Conservation (phyloP, 2,329 filamentous ascomycete species). For the Akanthomyces lecanii region DNA sequence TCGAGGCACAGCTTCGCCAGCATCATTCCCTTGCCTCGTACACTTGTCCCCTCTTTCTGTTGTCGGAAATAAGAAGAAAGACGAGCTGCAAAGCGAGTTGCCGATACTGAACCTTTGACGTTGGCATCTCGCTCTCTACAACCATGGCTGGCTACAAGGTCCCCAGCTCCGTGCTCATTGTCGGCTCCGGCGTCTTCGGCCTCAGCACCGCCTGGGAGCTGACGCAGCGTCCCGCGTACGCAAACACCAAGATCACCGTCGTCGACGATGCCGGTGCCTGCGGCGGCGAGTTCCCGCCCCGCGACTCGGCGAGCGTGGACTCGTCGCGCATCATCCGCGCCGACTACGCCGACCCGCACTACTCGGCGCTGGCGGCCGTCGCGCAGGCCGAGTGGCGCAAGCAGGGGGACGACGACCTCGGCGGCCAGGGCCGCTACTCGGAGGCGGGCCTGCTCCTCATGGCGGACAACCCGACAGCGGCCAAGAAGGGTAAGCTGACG, state of each 20-base stretch:
- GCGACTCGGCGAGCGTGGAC: conserved; percentile 59
- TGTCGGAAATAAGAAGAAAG: background rate
- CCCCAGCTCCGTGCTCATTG: conserved; percentile 57
- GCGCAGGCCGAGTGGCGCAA: conserved; percentile 69
- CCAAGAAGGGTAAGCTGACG: conserved; percentile 33
- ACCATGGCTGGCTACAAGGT: conserved; percentile 21
- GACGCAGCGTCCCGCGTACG: conserved; percentile 54
- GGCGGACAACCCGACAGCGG: conserved; percentile 41
- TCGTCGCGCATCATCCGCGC: conserved; percentile 60
- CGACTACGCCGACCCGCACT: conserved; percentile 79
- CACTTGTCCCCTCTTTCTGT: background rate
- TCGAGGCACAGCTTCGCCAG: background rate
- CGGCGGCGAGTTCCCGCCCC: conserved; percentile 52
- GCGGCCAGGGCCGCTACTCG: conserved; percentile 62
- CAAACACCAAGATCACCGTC: conserved; percentile 52
- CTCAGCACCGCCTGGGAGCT: conserved; percentile 63
- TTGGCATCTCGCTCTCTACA: background rate
- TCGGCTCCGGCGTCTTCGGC: conserved; percentile 65
- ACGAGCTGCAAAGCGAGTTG: background rate
- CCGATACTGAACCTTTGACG: background rate
- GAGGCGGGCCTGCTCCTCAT: conserved; percentile 66
- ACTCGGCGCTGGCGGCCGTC: conserved; percentile 66
- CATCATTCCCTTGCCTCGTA: background rate
- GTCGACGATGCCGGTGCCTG: conserved; percentile 47
- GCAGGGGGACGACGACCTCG: conserved; percentile 50